Base-by-base conservation (phyloP, 2,329 filamentous ascomycete genomes). In the Sclerotinia minor region DNA sequence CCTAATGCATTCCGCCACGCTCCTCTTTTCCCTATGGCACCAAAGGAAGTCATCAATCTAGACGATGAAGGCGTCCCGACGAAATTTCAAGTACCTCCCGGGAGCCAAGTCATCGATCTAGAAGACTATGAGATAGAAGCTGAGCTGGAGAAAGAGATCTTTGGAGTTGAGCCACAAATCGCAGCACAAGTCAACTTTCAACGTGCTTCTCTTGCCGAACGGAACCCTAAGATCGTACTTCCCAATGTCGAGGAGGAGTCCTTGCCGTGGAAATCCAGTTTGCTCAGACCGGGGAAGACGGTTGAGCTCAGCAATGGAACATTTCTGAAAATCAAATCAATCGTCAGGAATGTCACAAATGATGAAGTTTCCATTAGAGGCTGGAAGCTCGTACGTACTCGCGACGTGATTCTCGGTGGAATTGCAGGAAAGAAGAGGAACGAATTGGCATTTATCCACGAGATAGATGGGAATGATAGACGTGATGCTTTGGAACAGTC, bases 361-460 rank as follows among this genome's bases (percentile, higher is more conserved):
- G 71, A 73, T 0, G 70, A 74, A 0, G 65, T 80, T 0, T 75
- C 75, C 0, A 72, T 86, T 3, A 73, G 75, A 29, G 85, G 85
- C 0, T 75, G 78, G 4, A 75, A 77, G 0, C 75, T 84, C 1
- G 73, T 78, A 0, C 76, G 79, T 0, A 74, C 76, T 0, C 74
- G 75, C 0, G 67, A 76, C 1, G 70, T 80, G 21, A 21, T 50
- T 17, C 32, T 63, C 21, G 69, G 76, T 3, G 78, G 77, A 0
- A 67, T 76, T 75, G 3, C 77, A 80, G 7, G 73, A 76, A 5
- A 76, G 76, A 11, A 74, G 75, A 1, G 76, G 0, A 81, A 84
- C 55, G 84, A 86, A 68, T 67, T 86, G 0, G 29, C 78, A 78
- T 80, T 81, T 77, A 47, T 68, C 13, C 66, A 69, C 32, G 76